Evolutionary conservation across 176 grass and related monocot genomes (phyloP).

Genomic region (Metroxylon sagu): DNA sequence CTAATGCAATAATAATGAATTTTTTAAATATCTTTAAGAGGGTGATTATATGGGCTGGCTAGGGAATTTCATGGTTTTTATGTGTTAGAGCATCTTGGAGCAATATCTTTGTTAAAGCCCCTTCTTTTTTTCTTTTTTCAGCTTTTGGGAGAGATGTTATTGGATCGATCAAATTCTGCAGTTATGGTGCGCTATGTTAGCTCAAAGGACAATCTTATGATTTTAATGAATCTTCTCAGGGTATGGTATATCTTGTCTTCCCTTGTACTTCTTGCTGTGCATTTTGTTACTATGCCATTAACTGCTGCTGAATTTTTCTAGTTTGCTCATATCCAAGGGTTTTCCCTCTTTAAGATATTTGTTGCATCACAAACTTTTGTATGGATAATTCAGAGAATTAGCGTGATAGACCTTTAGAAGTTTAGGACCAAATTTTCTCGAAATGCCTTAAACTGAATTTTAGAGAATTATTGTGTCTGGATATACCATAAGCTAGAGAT

Average conservation of each 20-base stretch:
- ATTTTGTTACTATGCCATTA: too few relatives aligned
- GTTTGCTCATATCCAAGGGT: too few relatives aligned
- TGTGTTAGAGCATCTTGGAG: not conserved
- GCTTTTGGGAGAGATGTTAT: conserved; percentile 91
- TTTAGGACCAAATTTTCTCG: too few relatives aligned
- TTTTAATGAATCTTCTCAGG: conserved; percentile 97
- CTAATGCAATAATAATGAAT: not conserved
- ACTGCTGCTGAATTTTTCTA: too few relatives aligned
- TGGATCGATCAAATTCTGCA: conserved; percentile 92
- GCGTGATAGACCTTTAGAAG: too few relatives aligned
- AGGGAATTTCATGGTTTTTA: not conserved
- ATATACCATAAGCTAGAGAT: too few relatives aligned
- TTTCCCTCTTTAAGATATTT: too few relatives aligned
- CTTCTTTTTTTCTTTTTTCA: conserved; percentile 26
- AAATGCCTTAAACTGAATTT: too few relatives aligned
- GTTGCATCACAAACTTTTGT: too few relatives aligned
- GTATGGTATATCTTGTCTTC: conserved; percentile 18
- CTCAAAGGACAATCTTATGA: conserved; percentile 94
- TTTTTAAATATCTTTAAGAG: not conserved
- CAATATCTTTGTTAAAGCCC: conserved; percentile 10
- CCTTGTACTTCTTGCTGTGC: too few relatives aligned
- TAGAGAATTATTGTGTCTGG: too few relatives aligned
- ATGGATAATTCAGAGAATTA: too few relatives aligned
- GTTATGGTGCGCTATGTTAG: conserved; percentile 95
- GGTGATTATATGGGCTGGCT: not conserved